Percentiles rank a stretch among this genome's conserved stretches.
These are phyloP conservation scores for Candida broadrunensis DNA, from an alignment of 805 yeast species.

Conservation along the genomic window DNA sequence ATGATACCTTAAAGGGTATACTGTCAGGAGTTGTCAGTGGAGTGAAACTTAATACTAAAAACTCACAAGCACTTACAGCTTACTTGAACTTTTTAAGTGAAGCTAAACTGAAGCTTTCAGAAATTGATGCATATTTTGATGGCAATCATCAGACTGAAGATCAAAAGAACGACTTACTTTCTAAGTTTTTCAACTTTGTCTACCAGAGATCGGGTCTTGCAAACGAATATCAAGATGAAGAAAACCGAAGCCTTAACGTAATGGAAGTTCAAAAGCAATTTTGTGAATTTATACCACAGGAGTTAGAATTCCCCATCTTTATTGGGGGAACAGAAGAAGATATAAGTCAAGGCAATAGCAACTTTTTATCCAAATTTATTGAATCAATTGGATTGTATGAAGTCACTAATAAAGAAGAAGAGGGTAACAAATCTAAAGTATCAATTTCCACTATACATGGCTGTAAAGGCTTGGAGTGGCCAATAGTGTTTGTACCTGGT, in stretches of 20 bases:
- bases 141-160: not conserved
- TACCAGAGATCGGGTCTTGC: slow-evolving; percentile 27
- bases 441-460: slow-evolving; percentile 83
- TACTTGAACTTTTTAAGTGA: not conserved
- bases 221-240: slow-evolving; percentile 22
- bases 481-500: slow-evolving; percentile 80
- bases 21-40: not conserved
- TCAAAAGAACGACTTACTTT: not conserved
- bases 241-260: slow-evolving; percentile 32
- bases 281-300: slow-evolving; percentile 29
- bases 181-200: slow-evolving; percentile 19
- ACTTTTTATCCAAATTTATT: slow-evolving; percentile 22
- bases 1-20: not conserved
- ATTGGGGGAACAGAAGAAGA: slow-evolving; percentile 11
- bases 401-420: slow-evolving; percentile 17
- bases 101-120: not conserved
- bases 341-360: slow-evolving; percentile 10
- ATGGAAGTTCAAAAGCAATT: slow-evolving; percentile 38
- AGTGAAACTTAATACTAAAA: not conserved
- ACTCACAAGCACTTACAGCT: not conserved
- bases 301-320: slow-evolving; percentile 16
- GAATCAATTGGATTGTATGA: slow-evolving; percentile 35
- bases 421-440: slow-evolving; percentile 14
- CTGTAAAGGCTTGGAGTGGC: slow-evolving; percentile 95
- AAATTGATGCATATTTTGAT: not conserved